phyloP scores from a whole-genome alignment of 2,329 filamentous ascomycete species.

The Ilyonectria robusta region DNA sequence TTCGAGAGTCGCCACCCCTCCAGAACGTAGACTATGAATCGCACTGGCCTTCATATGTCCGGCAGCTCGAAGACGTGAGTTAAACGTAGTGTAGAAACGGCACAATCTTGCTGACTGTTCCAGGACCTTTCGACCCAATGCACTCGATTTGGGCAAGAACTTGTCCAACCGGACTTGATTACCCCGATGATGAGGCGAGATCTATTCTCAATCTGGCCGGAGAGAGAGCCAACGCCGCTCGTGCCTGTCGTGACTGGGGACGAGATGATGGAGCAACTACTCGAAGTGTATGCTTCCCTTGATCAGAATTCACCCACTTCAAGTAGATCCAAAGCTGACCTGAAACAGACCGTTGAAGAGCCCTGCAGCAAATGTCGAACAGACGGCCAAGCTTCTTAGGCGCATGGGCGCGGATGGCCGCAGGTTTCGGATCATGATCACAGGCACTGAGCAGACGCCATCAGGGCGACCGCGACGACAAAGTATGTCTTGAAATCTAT shows the following conservation, averaged over 20 bases:
- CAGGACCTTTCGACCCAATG: slow-evolving; percentile 49
- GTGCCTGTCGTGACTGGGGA: slow-evolving; percentile 51
- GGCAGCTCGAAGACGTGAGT: slow-evolving; percentile 51
- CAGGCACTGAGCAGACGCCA: slow-evolving; percentile 40
- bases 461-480: slow-evolving; percentile 41
- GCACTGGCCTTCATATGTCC: slow-evolving; percentile 54
- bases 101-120: slow-evolving; percentile 9
- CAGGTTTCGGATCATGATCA: slow-evolving; percentile 47
- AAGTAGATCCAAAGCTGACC: slow-evolving; percentile 21
- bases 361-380: slow-evolving; percentile 36
- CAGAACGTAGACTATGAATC: slow-evolving; percentile 39
- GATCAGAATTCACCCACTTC: not conserved
- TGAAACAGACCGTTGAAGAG: slow-evolving; percentile 37
- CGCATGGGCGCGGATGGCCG: slow-evolving; percentile 47
- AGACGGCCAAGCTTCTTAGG: slow-evolving; percentile 46
- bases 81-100: accelerated
- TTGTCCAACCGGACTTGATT: slow-evolving; percentile 44
- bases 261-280: slow-evolving; percentile 52
- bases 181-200: slow-evolving; percentile 38
- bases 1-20: slow-evolving; percentile 36
- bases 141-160: slow-evolving; percentile 46
- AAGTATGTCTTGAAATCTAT: slow-evolving; percentile 28
- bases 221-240: slow-evolving; percentile 44
- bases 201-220: slow-evolving; percentile 50
- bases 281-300: slow-evolving; percentile 42